phyloP scores from a whole-genome alignment of 1,284 basidiomycete species.

The Ceratobasidium theobromae region DNA sequence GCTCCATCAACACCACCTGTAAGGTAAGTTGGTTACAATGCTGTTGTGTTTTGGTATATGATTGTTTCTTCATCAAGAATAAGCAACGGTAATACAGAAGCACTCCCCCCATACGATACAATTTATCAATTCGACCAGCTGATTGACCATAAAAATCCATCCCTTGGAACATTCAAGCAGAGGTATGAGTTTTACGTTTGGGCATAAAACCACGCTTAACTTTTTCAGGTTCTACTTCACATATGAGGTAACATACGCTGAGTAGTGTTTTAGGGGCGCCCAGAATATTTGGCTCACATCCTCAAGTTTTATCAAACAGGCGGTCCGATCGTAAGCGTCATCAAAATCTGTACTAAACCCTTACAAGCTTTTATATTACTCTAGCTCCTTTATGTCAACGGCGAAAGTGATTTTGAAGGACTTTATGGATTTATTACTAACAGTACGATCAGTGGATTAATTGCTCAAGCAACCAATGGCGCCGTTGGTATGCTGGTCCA shows the following conservation, averaged over 20 bases:
- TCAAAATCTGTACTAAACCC: conserved; percentile 37
- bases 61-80: background rate
- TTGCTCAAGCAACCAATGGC: conserved; percentile 66
- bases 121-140: conserved; percentile 68
- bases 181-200: conserved; percentile 47
- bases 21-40: background rate
- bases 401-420: conserved; percentile 26
- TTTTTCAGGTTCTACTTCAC: conserved; percentile 52
- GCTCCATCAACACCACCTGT: conserved; percentile 17
- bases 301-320: conserved; percentile 46
- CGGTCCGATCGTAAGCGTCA: conserved; percentile 66
- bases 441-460: conserved; percentile 54
- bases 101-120: conserved; percentile 44
- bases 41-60: background rate
- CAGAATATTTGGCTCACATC: conserved; percentile 27
- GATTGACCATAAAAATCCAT: conserved; percentile 68
- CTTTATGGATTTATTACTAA: conserved; percentile 36
- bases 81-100: conserved; percentile 8
- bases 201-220: conserved; percentile 61
- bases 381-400: conserved; percentile 12
- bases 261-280: background rate
- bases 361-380: background rate
- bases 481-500: conserved; percentile 59
- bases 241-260: conserved; percentile 33
- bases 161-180: conserved; percentile 75